Evolutionary conservation across 78 protist species (phyloP).

Genomic region (Neovahlkampfia damariscottae): DNA sequence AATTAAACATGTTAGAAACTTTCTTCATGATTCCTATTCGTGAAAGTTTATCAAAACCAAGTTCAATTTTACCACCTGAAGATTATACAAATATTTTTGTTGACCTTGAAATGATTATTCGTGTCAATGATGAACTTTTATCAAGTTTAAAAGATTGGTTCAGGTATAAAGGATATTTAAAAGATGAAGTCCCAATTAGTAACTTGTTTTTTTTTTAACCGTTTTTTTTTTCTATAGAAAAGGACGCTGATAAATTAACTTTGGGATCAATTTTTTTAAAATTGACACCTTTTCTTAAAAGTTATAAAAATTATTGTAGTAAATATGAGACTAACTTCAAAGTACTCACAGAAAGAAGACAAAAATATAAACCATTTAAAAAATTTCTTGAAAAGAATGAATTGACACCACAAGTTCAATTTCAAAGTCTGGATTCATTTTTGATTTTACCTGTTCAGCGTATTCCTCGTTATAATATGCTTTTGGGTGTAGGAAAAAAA

Average conservation of each 20-base stretch:
- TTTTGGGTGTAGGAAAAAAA: slow-evolving; percentile 40
- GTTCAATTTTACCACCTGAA: not conserved
- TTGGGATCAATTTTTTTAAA: not conserved
- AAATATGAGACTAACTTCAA: not conserved
- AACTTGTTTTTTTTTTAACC: too few relatives aligned
- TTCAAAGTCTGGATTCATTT: slow-evolving; percentile 7
- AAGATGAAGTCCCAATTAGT: not conserved
- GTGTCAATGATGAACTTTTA: not conserved
- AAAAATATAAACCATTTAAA: not conserved
- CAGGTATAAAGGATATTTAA: not conserved
- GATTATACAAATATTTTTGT: not conserved
- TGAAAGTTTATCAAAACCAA: not conserved
- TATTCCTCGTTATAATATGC: slow-evolving; percentile 35
- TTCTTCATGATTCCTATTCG: not conserved
- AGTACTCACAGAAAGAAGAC: not conserved
- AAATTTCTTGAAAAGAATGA: not conserved
- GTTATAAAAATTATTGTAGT: not conserved
- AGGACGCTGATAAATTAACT: not conserved
- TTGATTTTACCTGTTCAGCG: slow-evolving; percentile 48
- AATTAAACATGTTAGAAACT: not conserved
- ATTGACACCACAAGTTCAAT: not conserved
- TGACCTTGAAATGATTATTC: not conserved
- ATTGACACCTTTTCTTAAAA: not conserved
- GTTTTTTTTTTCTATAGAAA: too few relatives aligned
- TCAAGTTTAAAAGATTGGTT: not conserved